Evolutionary conservation across 2,329 filamentous ascomycete species (phyloP).

Genomic region (Endothia cerciana): DNA sequence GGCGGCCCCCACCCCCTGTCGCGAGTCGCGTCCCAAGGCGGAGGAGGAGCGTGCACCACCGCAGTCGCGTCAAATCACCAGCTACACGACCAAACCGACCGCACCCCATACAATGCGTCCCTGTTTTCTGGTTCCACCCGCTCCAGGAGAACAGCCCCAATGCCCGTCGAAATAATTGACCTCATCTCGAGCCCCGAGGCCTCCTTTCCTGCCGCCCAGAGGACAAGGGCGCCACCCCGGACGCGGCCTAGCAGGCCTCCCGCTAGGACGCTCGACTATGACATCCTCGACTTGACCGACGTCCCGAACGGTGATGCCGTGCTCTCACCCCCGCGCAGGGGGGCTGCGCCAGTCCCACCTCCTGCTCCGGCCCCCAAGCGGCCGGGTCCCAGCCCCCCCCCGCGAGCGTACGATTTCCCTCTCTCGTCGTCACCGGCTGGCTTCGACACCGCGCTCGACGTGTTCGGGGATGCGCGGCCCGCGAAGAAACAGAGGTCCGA

Average conservation of each 20-base stretch:
- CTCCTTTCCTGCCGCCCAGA: constrained; percentile 5
- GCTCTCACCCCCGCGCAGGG: not conserved
- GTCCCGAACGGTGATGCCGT: constrained; percentile 23
- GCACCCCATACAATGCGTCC: not conserved
- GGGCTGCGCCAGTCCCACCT: not conserved
- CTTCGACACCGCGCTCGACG: constrained; percentile 16
- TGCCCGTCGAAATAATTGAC: constrained; percentile 28
- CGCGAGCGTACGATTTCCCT: constrained; percentile 33
- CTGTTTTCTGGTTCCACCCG: not conserved
- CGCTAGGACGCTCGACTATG: constrained; percentile 21
- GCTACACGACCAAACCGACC: not conserved
- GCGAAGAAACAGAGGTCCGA: constrained; percentile 39
- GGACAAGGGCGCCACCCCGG: not conserved
- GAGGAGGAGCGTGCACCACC: no score
- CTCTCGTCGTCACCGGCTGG: constrained; percentile 45
- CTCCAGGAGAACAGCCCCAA: constrained; percentile 17
- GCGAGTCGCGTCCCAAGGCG: no score
- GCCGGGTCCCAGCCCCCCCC: not conserved
- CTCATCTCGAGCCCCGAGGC: constrained; percentile 30
- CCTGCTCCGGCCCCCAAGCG: not conserved
- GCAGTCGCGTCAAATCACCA: no score
- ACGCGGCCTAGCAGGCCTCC: constrained; percentile 9
- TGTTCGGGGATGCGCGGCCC: constrained; percentile 24
- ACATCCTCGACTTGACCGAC: constrained; percentile 32
- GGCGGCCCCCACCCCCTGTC: no score